Evolutionary conservation across 2,329 filamentous ascomycete species (phyloP).

Genomic region (Hortaea sp.): DNA sequence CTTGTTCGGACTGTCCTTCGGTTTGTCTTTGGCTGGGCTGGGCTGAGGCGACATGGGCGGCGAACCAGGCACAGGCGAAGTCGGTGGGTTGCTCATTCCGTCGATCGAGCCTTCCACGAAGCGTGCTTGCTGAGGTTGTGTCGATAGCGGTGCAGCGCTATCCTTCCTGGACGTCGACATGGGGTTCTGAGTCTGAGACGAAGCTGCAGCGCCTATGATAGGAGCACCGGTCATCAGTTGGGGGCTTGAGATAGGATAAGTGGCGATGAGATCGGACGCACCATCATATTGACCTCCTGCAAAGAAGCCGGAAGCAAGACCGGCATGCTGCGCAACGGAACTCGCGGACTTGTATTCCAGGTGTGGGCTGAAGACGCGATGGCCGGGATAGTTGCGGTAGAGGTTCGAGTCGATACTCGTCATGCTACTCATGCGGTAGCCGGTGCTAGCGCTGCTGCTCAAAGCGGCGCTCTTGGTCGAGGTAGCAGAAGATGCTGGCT

Average conservation of each 20-base stretch:
- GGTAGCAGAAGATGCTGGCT: conserved; percentile 5
- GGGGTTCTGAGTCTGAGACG: conserved; percentile 1
- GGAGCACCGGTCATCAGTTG: conserved; percentile 2
- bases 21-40: conserved; percentile 7
- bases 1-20: conserved; percentile 13
- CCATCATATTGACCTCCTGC: conserved; percentile 21
- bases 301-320: conserved; percentile 19
- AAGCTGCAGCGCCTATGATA: conserved; percentile 1
- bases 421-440: conserved; percentile 16
- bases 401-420: conserved; percentile 19
- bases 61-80: conserved; percentile 6
- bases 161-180: background rate
- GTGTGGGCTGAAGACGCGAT: conserved; percentile 22
- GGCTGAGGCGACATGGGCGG: conserved; percentile 11
- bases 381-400: conserved; percentile 13
- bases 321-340: conserved; percentile 22
- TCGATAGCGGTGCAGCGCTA: background rate
- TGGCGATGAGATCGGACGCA: conserved; percentile 4
- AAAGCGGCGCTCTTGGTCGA: conserved; percentile 6
- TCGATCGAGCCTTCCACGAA: conserved; percentile 19
- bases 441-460: conserved; percentile 4
- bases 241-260: background rate
- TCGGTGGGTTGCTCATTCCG: conserved; percentile 13
- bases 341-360: conserved; percentile 23
- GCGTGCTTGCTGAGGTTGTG: conserved; percentile 2